These are phyloP conservation scores for Haplosporangium sp. DNA, from an alignment of 371 early-diverging fungal genomes.

Conservation along the genomic window DNA sequence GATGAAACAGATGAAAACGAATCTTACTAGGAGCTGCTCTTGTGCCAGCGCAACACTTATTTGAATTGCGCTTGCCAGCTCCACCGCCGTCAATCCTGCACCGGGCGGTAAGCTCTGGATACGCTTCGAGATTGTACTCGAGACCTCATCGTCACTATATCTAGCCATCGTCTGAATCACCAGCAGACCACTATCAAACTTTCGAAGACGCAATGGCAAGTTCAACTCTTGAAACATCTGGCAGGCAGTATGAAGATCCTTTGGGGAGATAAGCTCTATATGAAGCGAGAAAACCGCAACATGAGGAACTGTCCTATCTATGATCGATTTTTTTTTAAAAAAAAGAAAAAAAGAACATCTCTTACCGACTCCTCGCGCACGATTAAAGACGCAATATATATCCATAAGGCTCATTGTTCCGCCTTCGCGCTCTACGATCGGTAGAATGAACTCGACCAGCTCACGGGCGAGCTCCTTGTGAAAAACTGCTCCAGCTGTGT, in stretches of 20 bases:
- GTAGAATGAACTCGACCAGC: slow-evolving; percentile 81
- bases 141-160: slow-evolving; percentile 79
- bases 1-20: not conserved
- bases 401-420: slow-evolving; percentile 89
- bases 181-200: slow-evolving; percentile 82
- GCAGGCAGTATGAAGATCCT: slow-evolving; percentile 84
- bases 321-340: not conserved
- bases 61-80: slow-evolving; percentile 75
- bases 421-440: slow-evolving; percentile 67
- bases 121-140: slow-evolving; percentile 64
- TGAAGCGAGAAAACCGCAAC: not conserved
- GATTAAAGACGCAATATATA: slow-evolving; percentile 91
- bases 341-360: slow-evolving; percentile 2
- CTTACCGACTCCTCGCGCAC: slow-evolving; percentile 88
- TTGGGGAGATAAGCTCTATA: slow-evolving; percentile 85
- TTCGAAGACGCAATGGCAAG: slow-evolving; percentile 79
- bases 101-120: slow-evolving; percentile 61
- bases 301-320: not conserved
- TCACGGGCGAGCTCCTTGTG: slow-evolving; percentile 87
- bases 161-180: slow-evolving; percentile 71
- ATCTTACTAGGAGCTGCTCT: slow-evolving; percentile 79
- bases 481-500: slow-evolving; percentile 86
- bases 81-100: slow-evolving; percentile 72
- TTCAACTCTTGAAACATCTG: slow-evolving; percentile 69
- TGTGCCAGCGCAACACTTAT: slow-evolving; percentile 73